Percentiles rank a stretch among this genome's conserved stretches.
Evolutionary conservation across 1,284 basidiomycete genomes (phyloP).

Genomic region (Marasmius sp.): DNA sequence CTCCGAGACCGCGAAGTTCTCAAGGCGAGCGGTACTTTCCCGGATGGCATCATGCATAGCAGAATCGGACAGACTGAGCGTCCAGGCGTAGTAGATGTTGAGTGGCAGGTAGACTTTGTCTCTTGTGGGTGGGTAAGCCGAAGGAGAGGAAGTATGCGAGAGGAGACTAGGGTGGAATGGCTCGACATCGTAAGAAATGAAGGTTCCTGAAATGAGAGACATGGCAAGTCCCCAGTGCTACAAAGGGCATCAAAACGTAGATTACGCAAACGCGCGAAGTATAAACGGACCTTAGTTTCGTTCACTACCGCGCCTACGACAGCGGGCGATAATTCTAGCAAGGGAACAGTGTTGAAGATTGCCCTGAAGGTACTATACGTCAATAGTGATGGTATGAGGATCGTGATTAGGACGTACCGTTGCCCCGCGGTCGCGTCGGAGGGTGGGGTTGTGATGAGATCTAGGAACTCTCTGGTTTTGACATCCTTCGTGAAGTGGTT

Average conservation of each 20-base stretch:
- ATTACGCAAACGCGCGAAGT: not conserved
- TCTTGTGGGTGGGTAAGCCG: constrained; percentile 53
- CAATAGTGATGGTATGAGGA: not conserved
- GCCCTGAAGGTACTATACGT: constrained; percentile 28
- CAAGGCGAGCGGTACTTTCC: constrained; percentile 37
- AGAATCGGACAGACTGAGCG: constrained; percentile 29
- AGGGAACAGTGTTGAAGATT: constrained; percentile 49
- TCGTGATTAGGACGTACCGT: constrained; percentile 33
- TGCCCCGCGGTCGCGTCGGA: constrained; percentile 37
- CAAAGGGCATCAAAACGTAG: not conserved
- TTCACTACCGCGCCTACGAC: constrained; percentile 48
- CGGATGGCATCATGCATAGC: constrained; percentile 37
- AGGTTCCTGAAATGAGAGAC: constrained; percentile 27
- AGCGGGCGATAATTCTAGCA: constrained; percentile 37
- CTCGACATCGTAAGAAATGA: constrained; percentile 55
- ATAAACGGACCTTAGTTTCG: constrained; percentile 43
- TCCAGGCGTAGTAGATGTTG: constrained; percentile 51
- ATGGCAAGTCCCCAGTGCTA: constrained; percentile 32
- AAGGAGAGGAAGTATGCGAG: constrained; percentile 32
- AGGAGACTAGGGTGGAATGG: constrained; percentile 51
- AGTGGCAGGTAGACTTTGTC: constrained; percentile 39
- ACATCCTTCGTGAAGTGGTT: constrained; percentile 39
- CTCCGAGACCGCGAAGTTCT: constrained; percentile 35
- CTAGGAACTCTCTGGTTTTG: constrained; percentile 36
- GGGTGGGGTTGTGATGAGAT: constrained; percentile 40